Evolutionary conservation across 2,329 filamentous ascomycete genomes (phyloP), one percentile per base, ranked within the genome.

Genomic region (Fusarium sp.): DNA sequence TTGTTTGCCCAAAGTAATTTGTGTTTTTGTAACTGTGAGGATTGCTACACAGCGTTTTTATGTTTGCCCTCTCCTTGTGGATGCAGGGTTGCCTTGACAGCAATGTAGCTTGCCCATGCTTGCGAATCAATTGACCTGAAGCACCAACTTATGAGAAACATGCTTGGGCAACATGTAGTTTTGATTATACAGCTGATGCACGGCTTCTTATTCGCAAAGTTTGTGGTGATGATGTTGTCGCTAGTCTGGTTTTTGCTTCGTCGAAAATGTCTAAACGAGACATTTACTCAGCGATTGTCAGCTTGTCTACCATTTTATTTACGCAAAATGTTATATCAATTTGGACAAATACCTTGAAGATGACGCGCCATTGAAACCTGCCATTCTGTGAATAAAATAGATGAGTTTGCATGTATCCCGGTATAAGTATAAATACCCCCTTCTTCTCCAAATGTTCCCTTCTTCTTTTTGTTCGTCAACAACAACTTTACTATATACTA

Each of bases 21-120:
- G 6, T 26, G 18, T 6, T n/a, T 34, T 6, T 1, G 6, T 1
- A 30, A 18, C 1, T 2, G 3, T 2, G 10, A n/a, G 15, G 34
- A 17, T n/a, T 55, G 20, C 6, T 3, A 2, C 5, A 3, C 1
- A 41, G 24, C 15, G 20, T 4, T 18, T 18, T 39, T 6, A 18
- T 54, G 24, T n/a, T 51, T 41, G 24, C 2, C 14, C 5, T 8
- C 18, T 14, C 15, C 34, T 54, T 54, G 50, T 38, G 34, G 11
- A n/a, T 41, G 34, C 10, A 13, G 24, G 30, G 24, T 18, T 41
- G 24, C 20, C 24, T 18, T 8, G 5, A 9, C 14, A 22, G 18
- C 2, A 39, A 28, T 28, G 34, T 15, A 41, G 51, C 51, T 55
- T 41, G 51, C 11, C 10, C 34, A 39, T 6, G 34, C 34, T 28